These are phyloP conservation scores for Collariella sp. DNA, from an alignment of 495 filamentous ascomycete genomes.

Conservation along the genomic window DNA sequence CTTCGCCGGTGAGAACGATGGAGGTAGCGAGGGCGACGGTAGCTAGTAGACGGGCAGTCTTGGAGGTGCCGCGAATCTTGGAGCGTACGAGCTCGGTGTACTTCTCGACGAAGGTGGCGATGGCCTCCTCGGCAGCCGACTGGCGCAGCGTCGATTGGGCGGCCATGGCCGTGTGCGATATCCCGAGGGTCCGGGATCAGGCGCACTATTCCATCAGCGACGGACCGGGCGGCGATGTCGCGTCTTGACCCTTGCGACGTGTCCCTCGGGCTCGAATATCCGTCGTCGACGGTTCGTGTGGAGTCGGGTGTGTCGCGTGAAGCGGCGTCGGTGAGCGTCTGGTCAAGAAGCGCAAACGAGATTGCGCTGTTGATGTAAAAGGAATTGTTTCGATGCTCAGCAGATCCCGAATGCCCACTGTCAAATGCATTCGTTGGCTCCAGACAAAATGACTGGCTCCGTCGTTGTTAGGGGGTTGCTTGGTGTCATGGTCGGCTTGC, in stretches of 20 bases:
- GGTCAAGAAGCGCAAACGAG: too few relatives aligned
- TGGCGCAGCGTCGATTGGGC: slow-evolving; percentile 74
- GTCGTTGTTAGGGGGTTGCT: too few relatives aligned
- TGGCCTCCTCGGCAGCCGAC: slow-evolving; percentile 54
- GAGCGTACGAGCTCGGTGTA: slow-evolving; percentile 55
- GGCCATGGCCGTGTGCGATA: slow-evolving; percentile 50
- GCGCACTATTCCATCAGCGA: slow-evolving; percentile 15
- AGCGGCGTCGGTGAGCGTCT: too few relatives aligned
- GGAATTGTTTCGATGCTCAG: too few relatives aligned
- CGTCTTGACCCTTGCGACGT: background rate
- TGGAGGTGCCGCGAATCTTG: slow-evolving; percentile 53
- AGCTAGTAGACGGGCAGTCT: slow-evolving; percentile 59
- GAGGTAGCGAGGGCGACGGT: slow-evolving; percentile 64
- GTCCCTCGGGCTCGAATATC: too few relatives aligned
- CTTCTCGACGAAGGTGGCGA: slow-evolving; percentile 57
- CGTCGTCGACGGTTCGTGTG: too few relatives aligned
- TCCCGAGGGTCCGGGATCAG: slow-evolving; percentile 15
- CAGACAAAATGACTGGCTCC: too few relatives aligned
- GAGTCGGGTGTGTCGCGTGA: too few relatives aligned
- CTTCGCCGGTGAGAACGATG: slow-evolving; percentile 68
- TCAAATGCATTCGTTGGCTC: too few relatives aligned
- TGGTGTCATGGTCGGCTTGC: background rate
- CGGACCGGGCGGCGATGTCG: background rate
- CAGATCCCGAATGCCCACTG: too few relatives aligned
- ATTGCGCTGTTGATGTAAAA: too few relatives aligned